Evolutionary conservation across 1,139 yeast genomes (phyloP), one percentile per base, ranked within the genome.

Genomic region (Debaryomycetaceae sp.): DNA sequence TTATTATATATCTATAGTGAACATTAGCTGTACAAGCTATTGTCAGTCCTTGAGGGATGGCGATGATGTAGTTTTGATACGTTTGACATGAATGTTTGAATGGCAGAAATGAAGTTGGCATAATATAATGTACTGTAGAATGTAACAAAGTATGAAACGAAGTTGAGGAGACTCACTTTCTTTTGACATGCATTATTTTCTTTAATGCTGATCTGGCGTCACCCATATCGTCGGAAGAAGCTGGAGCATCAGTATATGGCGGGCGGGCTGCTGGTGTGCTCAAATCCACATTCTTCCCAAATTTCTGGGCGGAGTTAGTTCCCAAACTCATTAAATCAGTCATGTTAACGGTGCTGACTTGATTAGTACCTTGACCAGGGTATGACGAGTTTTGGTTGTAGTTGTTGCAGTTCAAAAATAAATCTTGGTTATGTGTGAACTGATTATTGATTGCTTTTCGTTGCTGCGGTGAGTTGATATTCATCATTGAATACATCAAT

Each of bases 121-220:
- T 8, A 8, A 27, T 27, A 11, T 8, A 27, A 27, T 27, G 31
- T 27, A 27, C 11, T 27, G 31, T 27, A 27, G 31, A 27, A 27
- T 27, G 31, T 27, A 27, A 27, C 31, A 8, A 27, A 27, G 31
- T 27, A 11, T 27, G 31, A 27, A 27, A 7, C 11, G 11, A 27
- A 27, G 31, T 27, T 11, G 31, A 27, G 11, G 4, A 27, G 11
- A 11, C 11, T 45, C 43, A 60, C 43, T 54, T 62, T 49, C 65
- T 62, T 54, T 67, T 69, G 17, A 67, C 61, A 45, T 68, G 66
- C 42, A 71, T 70, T 37, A 70, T 66, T 49, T 63, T 69, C 58
- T 69, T 69, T 50, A 71, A 65, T 6, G 76, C 76, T 35, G 64
- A 57, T 43, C 75, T 58, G 34, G 76, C 76, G 57, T 71, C 76